Base-by-base conservation (phyloP, 2,329 filamentous ascomycete species). In the Tolypocladium tropicale region DNA sequence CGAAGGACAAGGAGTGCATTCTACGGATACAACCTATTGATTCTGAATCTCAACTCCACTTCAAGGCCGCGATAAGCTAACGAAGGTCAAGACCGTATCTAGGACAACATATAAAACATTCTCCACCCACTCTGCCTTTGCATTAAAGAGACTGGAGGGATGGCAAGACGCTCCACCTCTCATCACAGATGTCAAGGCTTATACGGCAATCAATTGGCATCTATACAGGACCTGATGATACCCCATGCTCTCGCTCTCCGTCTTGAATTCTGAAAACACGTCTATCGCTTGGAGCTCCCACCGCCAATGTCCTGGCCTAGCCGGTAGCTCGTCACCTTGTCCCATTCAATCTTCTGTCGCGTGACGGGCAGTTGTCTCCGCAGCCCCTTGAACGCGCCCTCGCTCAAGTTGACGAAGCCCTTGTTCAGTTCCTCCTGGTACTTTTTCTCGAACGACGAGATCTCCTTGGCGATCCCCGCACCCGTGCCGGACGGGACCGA, bases 331-430 rank as follows among this genome's bases (percentile, higher is more conserved):
- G 90, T 88, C 62, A 99, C 90, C 78, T 96, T 96, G 73, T 99
- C 93, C 94, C 94, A 99, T 75, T 99, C 94, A 64, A 99, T 93
- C 81, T 96, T 96, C 78, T 99, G 94, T 68, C 94, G 85, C 59
- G 94, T 99, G 58, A 99, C 91, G 0, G 94, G 94, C 69, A 99
- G 76, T 75, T 97, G 94, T 73, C 94, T 84, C 68, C 94, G 84
- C 70, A 99, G 74, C 2, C 86, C 84, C 82, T 97, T 99, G 76
- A 99, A 99, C 1, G 91, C 90, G 11, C 92, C 93, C 75, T 99
- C 94, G 67, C 90, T 94, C 69, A 99, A 77, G 61, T 80, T 87
- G 16, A 85, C 85, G 71, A 99, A 97, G 18, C 91, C 91, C 68
- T 84, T 83, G 76, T 97, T 99, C 63, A 99, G 76, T 68, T 96